Evolutionary conservation across 2,329 filamentous ascomycete species (phyloP).

Genomic region (Dissoconium aciculare): DNA sequence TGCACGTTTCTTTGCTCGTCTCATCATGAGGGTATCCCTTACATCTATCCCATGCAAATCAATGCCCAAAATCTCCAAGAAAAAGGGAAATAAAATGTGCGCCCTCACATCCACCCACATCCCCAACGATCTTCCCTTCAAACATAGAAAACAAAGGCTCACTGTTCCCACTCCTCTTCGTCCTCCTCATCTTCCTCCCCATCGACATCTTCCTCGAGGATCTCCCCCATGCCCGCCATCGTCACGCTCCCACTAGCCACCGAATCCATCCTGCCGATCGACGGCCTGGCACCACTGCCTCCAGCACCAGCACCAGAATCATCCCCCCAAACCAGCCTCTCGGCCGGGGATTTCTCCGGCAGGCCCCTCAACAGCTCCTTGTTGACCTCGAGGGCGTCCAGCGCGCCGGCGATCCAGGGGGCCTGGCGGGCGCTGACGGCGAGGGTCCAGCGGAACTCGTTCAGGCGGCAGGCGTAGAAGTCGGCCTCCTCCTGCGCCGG

Average conservation of each 20-base stretch:
- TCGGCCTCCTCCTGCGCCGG: slow-evolving; percentile 78
- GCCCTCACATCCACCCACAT: not conserved
- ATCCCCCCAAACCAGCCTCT: slow-evolving; percentile 1
- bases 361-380: slow-evolving; percentile 31
- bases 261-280: too few species aligned
- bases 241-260: too few species aligned
- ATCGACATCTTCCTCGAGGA: not conserved
- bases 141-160: slow-evolving; percentile 2
- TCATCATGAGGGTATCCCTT: too few species aligned
- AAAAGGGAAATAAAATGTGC: not conserved
- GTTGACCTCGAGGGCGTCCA: slow-evolving; percentile 32
- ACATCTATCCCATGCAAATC: not conserved
- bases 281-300: too few species aligned
- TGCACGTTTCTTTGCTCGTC: too few species aligned
- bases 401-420: slow-evolving; percentile 32
- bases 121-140: not conserved
- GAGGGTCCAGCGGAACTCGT: slow-evolving; percentile 88
- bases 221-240: too few species aligned
- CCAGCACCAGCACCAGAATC: too few species aligned
- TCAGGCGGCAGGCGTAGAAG: slow-evolving; percentile 73
- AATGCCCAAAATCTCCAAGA: not conserved
- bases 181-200: slow-evolving; percentile 1
- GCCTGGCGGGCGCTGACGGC: slow-evolving; percentile 67
- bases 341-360: slow-evolving; percentile 27
- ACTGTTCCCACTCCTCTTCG: not conserved